Conservation (phyloP, 257 asterid genomes). For the Solanum tarijense region DNA sequence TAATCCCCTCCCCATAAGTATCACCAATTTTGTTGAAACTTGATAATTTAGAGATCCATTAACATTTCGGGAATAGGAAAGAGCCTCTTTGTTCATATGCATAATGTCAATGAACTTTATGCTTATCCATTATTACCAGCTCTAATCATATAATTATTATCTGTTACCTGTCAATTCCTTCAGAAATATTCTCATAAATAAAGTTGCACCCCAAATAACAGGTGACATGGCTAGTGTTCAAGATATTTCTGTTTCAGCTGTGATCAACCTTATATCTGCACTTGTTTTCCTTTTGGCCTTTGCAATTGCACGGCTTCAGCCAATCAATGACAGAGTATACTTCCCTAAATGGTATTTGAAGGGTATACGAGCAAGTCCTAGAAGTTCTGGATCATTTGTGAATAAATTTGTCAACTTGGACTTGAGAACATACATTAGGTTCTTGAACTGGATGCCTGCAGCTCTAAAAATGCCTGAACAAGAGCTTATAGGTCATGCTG, state of each 20-base stretch:
- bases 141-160: not conserved
- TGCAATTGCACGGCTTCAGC: constrained; percentile 70
- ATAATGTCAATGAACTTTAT: not conserved
- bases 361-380: constrained; percentile 60
- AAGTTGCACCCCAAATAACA: not conserved
- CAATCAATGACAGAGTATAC: constrained; percentile 67
- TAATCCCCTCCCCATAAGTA: not conserved
- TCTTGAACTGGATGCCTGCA: constrained; percentile 87
- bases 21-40: not conserved
- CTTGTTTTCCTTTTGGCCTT: constrained; percentile 63
- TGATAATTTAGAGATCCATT: not conserved
- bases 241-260: constrained; percentile 64
- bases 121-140: not conserved
- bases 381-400: constrained; percentile 29
- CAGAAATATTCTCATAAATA: not conserved
- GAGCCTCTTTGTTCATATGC: not conserved
- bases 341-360: constrained; percentile 80
- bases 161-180: not conserved
- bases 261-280: constrained; percentile 60
- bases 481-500: constrained; percentile 75
- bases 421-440: constrained; percentile 33
- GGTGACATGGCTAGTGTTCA: constrained; percentile 48
- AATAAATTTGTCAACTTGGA: constrained; percentile 46
- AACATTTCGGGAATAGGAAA: not conserved
- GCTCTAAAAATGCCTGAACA: constrained; percentile 80